Evolutionary conservation across 805 yeast genomes (phyloP), one percentile per base, ranked within the genome.

Genomic region (Ogataea pignaliae): DNA sequence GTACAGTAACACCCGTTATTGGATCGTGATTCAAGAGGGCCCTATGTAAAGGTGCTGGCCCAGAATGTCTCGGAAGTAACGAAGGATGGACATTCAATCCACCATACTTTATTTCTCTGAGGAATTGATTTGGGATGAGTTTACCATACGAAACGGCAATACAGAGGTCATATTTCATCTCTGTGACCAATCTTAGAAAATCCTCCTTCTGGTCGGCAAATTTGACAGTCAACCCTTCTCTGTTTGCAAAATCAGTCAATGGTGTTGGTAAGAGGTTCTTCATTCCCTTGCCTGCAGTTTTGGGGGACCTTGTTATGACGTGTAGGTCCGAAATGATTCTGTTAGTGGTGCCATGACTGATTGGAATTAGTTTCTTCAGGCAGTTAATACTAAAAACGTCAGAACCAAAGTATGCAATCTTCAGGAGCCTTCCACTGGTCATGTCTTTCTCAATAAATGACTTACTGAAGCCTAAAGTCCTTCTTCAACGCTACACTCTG

Each of bases 41-140:
- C 47, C 79, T 73, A 48, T 91, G 98, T 3, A 93, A 65, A 0
- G 99, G 99, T 1, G 97, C 84, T 0, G 97, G 82, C 1, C 99
- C 99, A 2, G 88, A 76, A 53, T 86, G 79, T 37, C 66, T 68
- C 0, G 99, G 99, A 9, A 93, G 71, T 7, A 89, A 60, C 0
- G 97, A 88, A 0, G 99, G 99, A 60, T 93, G 99, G 1, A 93
- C 88, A 58, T 93, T 93, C 26, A 93, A 59, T 0, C 97, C 95
- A 3, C 90, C 88, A 56, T 62, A 78, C 11, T 62, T 60, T 16
- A 81, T 65, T 0, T 60, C 40, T 0, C 56, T 40, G 1, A 93
- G 62, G 50, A 88, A 78, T 2, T 60, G 45, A 0, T 64, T 66
- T 0, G 98, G 97, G 3, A 93, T 88, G 37, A 91, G 68, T 40